Conservation (phyloP, 306 rosid species). For the Vigna angularis region DNA sequence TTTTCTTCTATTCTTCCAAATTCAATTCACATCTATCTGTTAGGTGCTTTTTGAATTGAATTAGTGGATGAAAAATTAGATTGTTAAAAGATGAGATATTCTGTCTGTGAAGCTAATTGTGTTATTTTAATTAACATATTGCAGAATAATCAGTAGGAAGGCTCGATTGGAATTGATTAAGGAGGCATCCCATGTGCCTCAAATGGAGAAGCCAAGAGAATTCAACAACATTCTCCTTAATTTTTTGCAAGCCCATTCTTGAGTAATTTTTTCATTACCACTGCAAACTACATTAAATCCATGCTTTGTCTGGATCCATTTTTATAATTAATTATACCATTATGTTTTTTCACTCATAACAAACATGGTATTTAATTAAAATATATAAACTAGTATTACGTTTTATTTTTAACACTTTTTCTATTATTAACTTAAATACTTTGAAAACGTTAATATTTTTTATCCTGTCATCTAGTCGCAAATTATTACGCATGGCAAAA, state of each 20-base stretch:
- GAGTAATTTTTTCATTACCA: background rate
- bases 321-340: background rate
- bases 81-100: background rate
- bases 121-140: background rate
- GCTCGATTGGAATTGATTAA: slow-evolving; percentile 71
- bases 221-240: slow-evolving; percentile 69
- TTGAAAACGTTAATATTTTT: too few relatives aligned
- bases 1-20: background rate
- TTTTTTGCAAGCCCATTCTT: slow-evolving; percentile 53
- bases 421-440: too few relatives aligned
- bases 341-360: too few relatives aligned
- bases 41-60: background rate
- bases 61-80: background rate
- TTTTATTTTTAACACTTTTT: too few relatives aligned
- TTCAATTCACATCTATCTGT: background rate
- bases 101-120: background rate
- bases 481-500: too few relatives aligned
- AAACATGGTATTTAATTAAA: background rate
- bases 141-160: slow-evolving; percentile 73
- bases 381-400: too few relatives aligned
- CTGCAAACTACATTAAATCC: background rate
- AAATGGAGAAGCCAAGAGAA: slow-evolving; percentile 62
- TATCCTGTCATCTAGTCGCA: too few relatives aligned
- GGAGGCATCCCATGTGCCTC: slow-evolving; percentile 82
- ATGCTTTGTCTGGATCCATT: too few relatives aligned